phyloP scores from a whole-genome alignment of 2,329 filamentous ascomycete species.

The Didymella glomerata region DNA sequence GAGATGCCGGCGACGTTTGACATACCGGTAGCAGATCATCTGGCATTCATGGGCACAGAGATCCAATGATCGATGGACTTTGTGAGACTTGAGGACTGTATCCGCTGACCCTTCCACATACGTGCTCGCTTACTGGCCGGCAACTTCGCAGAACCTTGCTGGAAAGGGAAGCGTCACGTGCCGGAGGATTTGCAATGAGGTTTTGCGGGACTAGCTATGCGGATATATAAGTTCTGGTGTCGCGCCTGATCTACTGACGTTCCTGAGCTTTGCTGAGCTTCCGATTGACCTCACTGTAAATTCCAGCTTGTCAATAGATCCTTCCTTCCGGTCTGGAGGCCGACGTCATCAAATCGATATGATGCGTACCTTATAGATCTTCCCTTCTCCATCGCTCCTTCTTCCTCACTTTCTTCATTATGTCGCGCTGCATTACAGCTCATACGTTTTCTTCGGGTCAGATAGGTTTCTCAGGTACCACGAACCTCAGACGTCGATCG shows the following conservation, averaged over 20 bases:
- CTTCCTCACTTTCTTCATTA: neutral
- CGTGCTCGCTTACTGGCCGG: conserved; percentile 10
- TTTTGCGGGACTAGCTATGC: conserved; percentile 3
- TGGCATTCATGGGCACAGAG: neutral
- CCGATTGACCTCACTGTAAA: neutral
- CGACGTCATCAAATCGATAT: neutral
- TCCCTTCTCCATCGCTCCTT: neutral
- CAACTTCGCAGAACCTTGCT: conserved; percentile 21
- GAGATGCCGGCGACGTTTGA: neutral
- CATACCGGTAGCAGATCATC: neutral
- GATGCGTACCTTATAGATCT: neutral
- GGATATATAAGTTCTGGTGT: conserved; percentile 10
- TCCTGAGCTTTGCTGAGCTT: neutral
- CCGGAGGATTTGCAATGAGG: conserved; percentile 7
- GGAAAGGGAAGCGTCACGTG: conserved; percentile 17
- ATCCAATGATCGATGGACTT: neutral
- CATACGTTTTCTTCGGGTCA: neutral
- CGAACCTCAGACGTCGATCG: neutral
- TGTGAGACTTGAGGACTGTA: conserved; percentile 2
- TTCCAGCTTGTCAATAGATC: neutral
- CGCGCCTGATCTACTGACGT: neutral
- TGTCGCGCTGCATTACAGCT: neutral
- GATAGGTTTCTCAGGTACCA: neutral
- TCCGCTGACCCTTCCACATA: conserved; percentile 11
- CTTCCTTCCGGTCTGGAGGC: neutral